Evolutionary conservation across 352 stramenopile genomes (phyloP).

Genomic region (Phytophthora kernoviae): DNA sequence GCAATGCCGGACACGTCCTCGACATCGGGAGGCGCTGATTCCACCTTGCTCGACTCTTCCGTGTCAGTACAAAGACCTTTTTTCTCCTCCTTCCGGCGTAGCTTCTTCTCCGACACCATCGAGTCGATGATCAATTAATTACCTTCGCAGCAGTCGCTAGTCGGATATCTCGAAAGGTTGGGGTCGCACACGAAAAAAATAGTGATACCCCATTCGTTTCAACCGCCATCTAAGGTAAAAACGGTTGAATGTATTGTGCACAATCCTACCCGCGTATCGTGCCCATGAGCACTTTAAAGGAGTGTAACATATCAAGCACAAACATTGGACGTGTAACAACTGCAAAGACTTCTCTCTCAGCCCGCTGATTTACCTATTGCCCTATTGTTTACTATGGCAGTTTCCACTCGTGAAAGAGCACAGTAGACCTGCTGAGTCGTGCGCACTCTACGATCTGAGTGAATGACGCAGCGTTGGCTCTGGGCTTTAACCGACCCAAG

Average conservation of each 20-base stretch:
- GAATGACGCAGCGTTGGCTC: constrained; percentile 41
- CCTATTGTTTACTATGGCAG: constrained; percentile 31
- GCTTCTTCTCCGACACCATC: constrained; percentile 34
- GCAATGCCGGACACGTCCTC: constrained; percentile 8
- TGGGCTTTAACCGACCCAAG: constrained; percentile 57
- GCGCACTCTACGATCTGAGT: constrained; percentile 72
- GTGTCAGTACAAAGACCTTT: constrained; percentile 27
- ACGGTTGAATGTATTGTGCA: constrained; percentile 1
- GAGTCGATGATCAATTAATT: neutral
- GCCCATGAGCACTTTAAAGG: no score
- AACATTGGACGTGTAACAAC: no score
- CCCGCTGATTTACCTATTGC: no score
- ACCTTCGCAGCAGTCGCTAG: neutral
- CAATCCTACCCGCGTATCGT: no score
- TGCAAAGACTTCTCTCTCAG: no score
- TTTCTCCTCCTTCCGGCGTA: constrained; percentile 35
- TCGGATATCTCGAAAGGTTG: neutral
- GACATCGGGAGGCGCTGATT: constrained; percentile 13
- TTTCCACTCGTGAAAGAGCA: constrained; percentile 53
- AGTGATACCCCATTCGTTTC: constrained; percentile 17
- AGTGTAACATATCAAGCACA: no score
- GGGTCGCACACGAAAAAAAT: constrained; percentile 5
- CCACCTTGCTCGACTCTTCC: constrained; percentile 26
- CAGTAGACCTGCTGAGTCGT: constrained; percentile 59
- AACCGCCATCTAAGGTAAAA: constrained; percentile 5